These are phyloP conservation scores for Lactarius pseudohatsudake DNA, from an alignment of 768 basidiomycete genomes.

Conservation along the genomic window DNA sequence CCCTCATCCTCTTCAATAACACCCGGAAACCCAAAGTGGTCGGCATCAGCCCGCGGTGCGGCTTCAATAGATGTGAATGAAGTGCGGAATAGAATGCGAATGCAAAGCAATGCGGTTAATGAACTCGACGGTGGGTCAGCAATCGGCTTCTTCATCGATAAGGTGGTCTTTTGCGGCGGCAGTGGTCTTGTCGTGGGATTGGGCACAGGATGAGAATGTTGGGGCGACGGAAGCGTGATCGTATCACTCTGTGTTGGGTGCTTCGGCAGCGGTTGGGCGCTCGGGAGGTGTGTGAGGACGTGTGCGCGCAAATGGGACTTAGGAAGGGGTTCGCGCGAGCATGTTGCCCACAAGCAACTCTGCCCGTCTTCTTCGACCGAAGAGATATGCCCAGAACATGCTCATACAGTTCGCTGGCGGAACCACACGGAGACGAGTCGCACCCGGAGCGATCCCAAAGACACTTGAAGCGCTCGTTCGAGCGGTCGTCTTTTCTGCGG, in stretches of 20 bases:
- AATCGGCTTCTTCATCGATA: constrained; percentile 58
- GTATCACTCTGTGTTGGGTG: constrained; percentile 72
- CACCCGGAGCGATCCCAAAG: constrained; percentile 72
- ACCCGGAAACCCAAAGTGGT: constrained; percentile 91
- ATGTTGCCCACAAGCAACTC: constrained; percentile 73
- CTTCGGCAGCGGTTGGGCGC: constrained; percentile 51
- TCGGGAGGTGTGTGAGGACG: constrained; percentile 74
- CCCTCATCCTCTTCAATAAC: constrained; percentile 78
- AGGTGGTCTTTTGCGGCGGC: constrained; percentile 65
- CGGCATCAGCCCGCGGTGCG: constrained; percentile 70
- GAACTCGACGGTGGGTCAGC: constrained; percentile 70
- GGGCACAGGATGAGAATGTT: constrained; percentile 54
- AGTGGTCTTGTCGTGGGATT: constrained; percentile 66
- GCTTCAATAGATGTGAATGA: constrained; percentile 71
- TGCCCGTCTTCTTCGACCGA: constrained; percentile 44
- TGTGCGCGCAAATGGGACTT: constrained; percentile 61
- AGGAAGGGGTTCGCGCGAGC: constrained; percentile 47
- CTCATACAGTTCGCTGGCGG: constrained; percentile 67
- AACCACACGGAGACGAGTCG: constrained; percentile 44
- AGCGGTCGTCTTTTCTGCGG: constrained; percentile 56
- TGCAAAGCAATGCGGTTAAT: constrained; percentile 76
- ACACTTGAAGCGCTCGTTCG: constrained; percentile 69
- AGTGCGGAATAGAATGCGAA: constrained; percentile 80
- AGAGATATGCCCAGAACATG: constrained; percentile 58
- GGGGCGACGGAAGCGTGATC: constrained; percentile 61